phyloP scores from a whole-genome alignment of 208 protist genomes.

The Lotmaria passim region DNA sequence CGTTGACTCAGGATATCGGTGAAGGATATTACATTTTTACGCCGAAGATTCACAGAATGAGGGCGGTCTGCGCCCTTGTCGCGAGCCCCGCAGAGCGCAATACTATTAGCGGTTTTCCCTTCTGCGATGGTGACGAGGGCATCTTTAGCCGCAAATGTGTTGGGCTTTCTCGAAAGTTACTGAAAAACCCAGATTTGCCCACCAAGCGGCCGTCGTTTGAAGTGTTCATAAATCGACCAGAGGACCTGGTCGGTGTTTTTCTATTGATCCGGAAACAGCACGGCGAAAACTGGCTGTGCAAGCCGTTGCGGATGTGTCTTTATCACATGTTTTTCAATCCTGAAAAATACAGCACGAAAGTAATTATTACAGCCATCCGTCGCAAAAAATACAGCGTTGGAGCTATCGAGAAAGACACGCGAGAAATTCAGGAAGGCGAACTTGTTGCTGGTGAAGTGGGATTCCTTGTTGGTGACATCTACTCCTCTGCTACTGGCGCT shows the following conservation, averaged over 20 bases:
- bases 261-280: slow-evolving; percentile 68
- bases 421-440: slow-evolving; percentile 54
- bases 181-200: slow-evolving; percentile 31
- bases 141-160: slow-evolving; percentile 37
- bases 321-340: slow-evolving; percentile 71
- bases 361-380: slow-evolving; percentile 74
- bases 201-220: slow-evolving; percentile 41
- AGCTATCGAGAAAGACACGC: background rate
- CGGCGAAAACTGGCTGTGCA: slow-evolving; percentile 87
- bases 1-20: slow-evolving; percentile 44
- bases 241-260: slow-evolving; percentile 69
- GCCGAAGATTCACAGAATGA: slow-evolving; percentile 72
- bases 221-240: slow-evolving; percentile 75
- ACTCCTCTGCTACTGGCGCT: slow-evolving; percentile 80
- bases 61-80: slow-evolving; percentile 46
- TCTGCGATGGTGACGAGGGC: slow-evolving; percentile 31
- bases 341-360: slow-evolving; percentile 61
- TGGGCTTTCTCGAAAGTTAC: slow-evolving; percentile 59
- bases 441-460: slow-evolving; percentile 81
- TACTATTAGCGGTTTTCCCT: slow-evolving; percentile 47
- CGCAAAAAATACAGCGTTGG: slow-evolving; percentile 43
- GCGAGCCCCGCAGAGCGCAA: slow-evolving; percentile 23
- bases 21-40: slow-evolving; percentile 52
- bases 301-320: slow-evolving; percentile 66
- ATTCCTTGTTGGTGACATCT: slow-evolving; percentile 86